phyloP scores from a whole-genome alignment of 352 stramenopile species.

The Elongisporangium anandrum region DNA sequence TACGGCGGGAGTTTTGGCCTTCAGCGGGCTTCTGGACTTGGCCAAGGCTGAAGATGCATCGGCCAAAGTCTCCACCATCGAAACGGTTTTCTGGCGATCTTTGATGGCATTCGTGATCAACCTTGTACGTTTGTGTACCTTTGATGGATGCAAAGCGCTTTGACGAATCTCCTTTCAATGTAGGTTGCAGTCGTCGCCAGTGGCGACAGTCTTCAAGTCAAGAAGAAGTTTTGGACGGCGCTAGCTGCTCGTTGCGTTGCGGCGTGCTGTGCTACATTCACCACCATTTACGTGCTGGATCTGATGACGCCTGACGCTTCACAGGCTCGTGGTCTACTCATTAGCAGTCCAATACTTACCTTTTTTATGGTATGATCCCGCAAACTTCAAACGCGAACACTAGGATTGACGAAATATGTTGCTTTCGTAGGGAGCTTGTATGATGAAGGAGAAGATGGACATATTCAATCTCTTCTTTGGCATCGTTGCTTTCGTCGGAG shows the following conservation, averaged over 20 bases:
- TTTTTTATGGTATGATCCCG: slow-evolving; percentile 38
- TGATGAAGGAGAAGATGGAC: slow-evolving; percentile 43
- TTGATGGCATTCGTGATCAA: slow-evolving; percentile 48
- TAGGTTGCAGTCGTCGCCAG: background rate
- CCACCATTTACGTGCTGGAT: slow-evolving; percentile 52
- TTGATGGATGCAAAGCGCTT: background rate
- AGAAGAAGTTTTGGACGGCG: slow-evolving; percentile 23
- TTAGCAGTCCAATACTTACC: slow-evolving; percentile 49
- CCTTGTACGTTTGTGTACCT: slow-evolving; percentile 19
- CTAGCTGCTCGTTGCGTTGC: slow-evolving; percentile 34
- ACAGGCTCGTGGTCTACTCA: slow-evolving; percentile 57
- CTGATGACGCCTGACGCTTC: slow-evolving; percentile 32
- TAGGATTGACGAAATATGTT: background rate
- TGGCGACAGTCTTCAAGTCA: slow-evolving; percentile 12
- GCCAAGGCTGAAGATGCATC: background rate
- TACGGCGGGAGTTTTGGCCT: background rate
- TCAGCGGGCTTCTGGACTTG: background rate
- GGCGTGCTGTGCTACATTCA: slow-evolving; percentile 33
- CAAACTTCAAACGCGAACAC: background rate
- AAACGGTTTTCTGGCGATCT: slow-evolving; percentile 67
- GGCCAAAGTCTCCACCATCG: slow-evolving; percentile 18
- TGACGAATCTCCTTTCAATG: background rate
- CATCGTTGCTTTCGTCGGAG: slow-evolving; percentile 33
- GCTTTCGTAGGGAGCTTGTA: slow-evolving; percentile 21
- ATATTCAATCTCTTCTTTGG: slow-evolving; percentile 24